Base-by-base conservation (phyloP, 768 basidiomycete species). In the Tricholoma sp. region DNA sequence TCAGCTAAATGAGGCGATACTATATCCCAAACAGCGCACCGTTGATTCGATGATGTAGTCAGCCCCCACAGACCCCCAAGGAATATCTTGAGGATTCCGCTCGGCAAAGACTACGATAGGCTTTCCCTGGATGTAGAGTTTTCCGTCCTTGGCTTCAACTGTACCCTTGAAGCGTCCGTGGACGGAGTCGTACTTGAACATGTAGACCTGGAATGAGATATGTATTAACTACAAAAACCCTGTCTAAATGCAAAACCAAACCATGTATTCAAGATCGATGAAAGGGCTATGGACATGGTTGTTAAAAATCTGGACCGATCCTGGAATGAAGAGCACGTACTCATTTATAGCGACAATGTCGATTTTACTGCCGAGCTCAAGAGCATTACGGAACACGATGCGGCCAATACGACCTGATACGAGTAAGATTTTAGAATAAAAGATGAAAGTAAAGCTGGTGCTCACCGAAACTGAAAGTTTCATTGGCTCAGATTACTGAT, bases 211-310 rank as follows among this genome's bases (percentile, higher is more conserved):
- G n/a, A 55, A 32, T 32, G n/a, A 37, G 52, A 29, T 18, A 33
- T 56, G 7, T 15, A 12, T 15, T 8, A 32, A 28, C 18, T 15
- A n/a, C 7, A 20, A 18, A 12, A 20, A 24, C 24, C 20, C 2
- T 15, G 20, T 42, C 18, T 44, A 6, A 9, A 49, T 31, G 32
- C 17, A 53, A 32, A 5, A 18, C 64, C 82, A 33, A 53, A 89
- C 96, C 95, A 98, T 97, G 85, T 99, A 98, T 2, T 87, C 82
- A 64, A 95, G 86, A 71, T 92, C 86, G 61, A 99, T 98, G 87
- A 98, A 99, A 54, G 96, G 96, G 76, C 94, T 96, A 63, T 5
- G 37, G 18, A 28, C 29, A 52, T 31, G 13, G 18, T 36, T 32
- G n/a, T 11, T 24, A 11, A 13, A 47, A 28, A 5, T 2, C n/a